Evolutionary conservation across 129 eudicot genomes (phyloP).

Genomic region (Scalesia atractyloides): DNA sequence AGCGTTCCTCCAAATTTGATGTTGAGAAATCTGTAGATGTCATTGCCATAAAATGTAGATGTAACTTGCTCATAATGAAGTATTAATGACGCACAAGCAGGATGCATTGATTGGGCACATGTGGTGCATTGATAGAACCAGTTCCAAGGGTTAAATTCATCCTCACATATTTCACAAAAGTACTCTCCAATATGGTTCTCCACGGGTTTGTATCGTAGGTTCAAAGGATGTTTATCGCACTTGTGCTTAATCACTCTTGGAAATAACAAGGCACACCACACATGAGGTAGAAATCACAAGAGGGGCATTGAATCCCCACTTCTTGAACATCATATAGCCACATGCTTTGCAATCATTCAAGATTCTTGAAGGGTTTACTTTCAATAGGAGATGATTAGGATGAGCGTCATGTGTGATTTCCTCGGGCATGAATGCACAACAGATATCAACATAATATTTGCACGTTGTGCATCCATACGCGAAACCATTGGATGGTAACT

Average conservation of each 20-base stretch:
- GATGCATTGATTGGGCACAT: too few species aligned
- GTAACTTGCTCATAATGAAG: not conserved
- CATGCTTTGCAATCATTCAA: not conserved
- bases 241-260: constrained; percentile 10
- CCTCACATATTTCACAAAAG: too few species aligned
- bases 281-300: not conserved
- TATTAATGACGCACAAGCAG: constrained; percentile 1
- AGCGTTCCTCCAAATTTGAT: too few species aligned
- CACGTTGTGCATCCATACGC: not conserved
- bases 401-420: not conserved
- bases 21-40: too few species aligned
- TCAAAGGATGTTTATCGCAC: constrained; percentile 9
- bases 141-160: too few species aligned
- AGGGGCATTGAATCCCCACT: not conserved
- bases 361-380: not conserved
- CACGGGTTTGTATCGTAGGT: constrained; percentile 2
- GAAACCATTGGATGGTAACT: not conserved
- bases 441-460: not conserved
- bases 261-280: not conserved
- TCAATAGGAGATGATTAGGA: not conserved
- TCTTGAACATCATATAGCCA: accelerated
- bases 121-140: too few species aligned
- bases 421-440: not conserved
- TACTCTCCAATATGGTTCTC: constrained; percentile 1
- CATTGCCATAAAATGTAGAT: too few species aligned